Evolutionary conservation across 306 rosid species (phyloP).

Genomic region (Cucurbita pepo): DNA sequence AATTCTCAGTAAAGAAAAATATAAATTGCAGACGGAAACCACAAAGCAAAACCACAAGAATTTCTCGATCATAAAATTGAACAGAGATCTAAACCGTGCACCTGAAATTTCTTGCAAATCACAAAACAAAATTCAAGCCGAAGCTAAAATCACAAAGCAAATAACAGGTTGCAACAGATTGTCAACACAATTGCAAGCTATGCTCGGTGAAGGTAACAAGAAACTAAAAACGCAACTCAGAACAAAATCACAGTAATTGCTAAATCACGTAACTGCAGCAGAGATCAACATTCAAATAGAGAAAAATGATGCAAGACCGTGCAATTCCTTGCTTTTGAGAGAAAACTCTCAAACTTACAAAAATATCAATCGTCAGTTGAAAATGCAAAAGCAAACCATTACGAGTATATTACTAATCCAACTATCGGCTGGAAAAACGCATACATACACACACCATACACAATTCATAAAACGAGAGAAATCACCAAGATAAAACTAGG

Average conservation of each 20-base stretch:
- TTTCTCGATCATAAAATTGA: neutral
- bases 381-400: neutral
- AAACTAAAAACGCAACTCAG: neutral
- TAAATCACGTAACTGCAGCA: neutral
- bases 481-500: neutral
- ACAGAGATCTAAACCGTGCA: neutral
- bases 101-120: neutral
- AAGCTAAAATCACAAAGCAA: neutral
- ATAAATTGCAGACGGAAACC: neutral
- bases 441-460: neutral
- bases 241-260: neutral
- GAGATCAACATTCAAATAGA: neutral
- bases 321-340: neutral
- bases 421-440: neutral
- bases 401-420: neutral
- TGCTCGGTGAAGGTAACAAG: neutral
- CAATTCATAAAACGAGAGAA: neutral
- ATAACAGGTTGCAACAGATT: neutral
- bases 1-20: neutral
- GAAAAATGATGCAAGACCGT: neutral
- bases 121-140: neutral
- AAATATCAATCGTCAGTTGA: neutral
- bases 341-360: neutral
- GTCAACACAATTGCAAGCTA: neutral
- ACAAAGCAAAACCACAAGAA: neutral